Evolutionary conservation across 75 land plant species (phyloP).

Genomic region (Chamaecyparis obtusa): DNA sequence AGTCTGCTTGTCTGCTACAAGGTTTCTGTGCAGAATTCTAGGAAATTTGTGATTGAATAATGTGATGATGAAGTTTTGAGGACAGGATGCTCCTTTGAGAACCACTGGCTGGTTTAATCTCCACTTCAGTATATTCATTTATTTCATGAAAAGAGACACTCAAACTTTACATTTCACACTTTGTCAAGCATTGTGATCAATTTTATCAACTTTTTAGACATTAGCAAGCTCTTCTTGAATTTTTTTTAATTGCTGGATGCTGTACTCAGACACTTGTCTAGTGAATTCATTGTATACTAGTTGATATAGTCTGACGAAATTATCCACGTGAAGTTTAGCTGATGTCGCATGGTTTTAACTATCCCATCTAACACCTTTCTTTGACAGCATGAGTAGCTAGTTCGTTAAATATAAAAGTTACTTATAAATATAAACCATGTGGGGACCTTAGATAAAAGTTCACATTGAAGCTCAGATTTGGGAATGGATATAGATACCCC

Average conservation of each 20-base stretch:
- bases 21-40: not conserved
- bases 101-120: not conserved
- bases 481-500: not conserved
- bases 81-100: not conserved
- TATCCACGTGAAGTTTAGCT: not conserved
- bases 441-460: not conserved
- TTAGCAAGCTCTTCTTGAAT: not conserved
- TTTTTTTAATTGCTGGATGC: not conserved
- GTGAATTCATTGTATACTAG: not conserved
- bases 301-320: not conserved
- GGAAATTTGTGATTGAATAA: not conserved
- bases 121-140: not conserved
- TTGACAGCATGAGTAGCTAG: not conserved
- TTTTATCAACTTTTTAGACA: no score
- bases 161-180: not conserved
- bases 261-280: not conserved
- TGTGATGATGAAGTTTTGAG: not conserved
- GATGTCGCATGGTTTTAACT: not conserved
- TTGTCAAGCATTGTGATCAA: not conserved
- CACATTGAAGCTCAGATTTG: not conserved
- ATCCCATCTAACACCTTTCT: not conserved
- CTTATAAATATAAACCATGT: not conserved
- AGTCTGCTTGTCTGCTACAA: not conserved
- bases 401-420: not conserved
- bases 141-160: not conserved